Percentiles rank a stretch among this genome's conserved stretches.
Conservation (phyloP, 1,284 basidiomycete species). For the Hortiboletus rubellus region DNA sequence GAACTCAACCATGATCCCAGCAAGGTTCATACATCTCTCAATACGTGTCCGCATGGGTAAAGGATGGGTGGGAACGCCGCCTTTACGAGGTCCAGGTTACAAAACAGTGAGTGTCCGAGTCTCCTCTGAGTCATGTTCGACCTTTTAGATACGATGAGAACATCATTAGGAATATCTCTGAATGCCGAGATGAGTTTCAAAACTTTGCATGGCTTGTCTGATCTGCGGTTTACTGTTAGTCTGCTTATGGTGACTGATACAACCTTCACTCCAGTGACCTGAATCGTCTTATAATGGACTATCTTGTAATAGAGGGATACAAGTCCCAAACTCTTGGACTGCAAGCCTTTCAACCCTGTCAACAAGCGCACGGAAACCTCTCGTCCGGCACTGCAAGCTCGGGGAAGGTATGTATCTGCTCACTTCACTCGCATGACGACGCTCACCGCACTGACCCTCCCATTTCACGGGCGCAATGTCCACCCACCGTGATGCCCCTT, state of each 20-base stretch:
- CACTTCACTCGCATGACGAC: too few relatives aligned
- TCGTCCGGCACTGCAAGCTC: too few relatives aligned
- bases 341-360: too few relatives aligned
- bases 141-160: constrained; percentile 52
- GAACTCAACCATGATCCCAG: too few relatives aligned
- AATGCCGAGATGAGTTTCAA: constrained; percentile 59
- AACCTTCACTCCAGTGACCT: constrained; percentile 62
- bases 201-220: constrained; percentile 83
- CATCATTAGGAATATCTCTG: constrained; percentile 90
- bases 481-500: too few relatives aligned
- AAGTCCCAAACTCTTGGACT: constrained; percentile 51
- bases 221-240: constrained; percentile 33
- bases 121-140: constrained; percentile 12
- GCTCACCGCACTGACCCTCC: too few relatives aligned
- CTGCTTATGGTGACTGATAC: constrained; percentile 39
- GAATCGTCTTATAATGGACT: constrained; percentile 97
- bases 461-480: too few relatives aligned
- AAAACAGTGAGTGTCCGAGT: constrained; percentile 73
- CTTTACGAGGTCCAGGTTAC: constrained; percentile 72
- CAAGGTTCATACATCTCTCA: too few relatives aligned
- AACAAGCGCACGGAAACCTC: too few relatives aligned
- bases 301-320: constrained; percentile 96
- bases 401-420: too few relatives aligned
- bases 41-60: too few relatives aligned
- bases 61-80: constrained; percentile 75